Percentiles rank a stretch among this genome's conserved stretches.
These are phyloP conservation scores for Paramarasmius palmivorus DNA, from an alignment of 1,284 basidiomycete genomes.

Conservation along the genomic window DNA sequence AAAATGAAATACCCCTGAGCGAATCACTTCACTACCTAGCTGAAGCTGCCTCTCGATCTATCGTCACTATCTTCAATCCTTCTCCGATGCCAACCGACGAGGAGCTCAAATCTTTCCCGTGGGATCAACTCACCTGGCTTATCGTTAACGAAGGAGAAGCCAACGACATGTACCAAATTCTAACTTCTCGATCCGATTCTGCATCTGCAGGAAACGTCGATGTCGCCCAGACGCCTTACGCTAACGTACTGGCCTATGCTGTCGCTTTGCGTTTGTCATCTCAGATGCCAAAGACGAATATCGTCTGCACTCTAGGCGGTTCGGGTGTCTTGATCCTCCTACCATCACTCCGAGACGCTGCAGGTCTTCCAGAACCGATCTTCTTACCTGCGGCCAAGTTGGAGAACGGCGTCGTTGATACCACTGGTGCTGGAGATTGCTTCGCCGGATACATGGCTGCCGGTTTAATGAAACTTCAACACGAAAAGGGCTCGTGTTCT, in stretches of 20 bases:
- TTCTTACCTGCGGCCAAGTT: conserved; percentile 47
- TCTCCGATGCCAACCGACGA: conserved; percentile 48
- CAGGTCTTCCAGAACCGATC: conserved; percentile 24
- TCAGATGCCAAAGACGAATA: conserved; percentile 36
- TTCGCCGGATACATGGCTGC: conserved; percentile 59
- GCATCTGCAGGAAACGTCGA: not conserved
- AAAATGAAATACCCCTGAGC: conserved; percentile 54
- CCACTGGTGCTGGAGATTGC: conserved; percentile 62
- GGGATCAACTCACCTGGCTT: conserved; percentile 51
- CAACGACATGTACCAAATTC: conserved; percentile 31
- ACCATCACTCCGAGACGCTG: conserved; percentile 23
- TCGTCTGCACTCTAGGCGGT: conserved; percentile 57
- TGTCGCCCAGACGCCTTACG: conserved; percentile 6
- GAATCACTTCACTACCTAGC: conserved; percentile 40
- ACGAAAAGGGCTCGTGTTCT: conserved; percentile 20
- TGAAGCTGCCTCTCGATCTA: conserved; percentile 11
- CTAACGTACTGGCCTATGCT: conserved; percentile 11
- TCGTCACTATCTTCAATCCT: conserved; percentile 50
- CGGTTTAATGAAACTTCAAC: conserved; percentile 46
- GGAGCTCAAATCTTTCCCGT: conserved; percentile 45
- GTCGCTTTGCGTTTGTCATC: conserved; percentile 12
- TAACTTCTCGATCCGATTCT: conserved; percentile 18
- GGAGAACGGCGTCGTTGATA: conserved; percentile 42
- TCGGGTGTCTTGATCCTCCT: conserved; percentile 45
- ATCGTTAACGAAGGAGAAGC: conserved; percentile 57